These are phyloP conservation scores for Corrigiola litoralis DNA, from an alignment of 179 eudicot genomes.

Conservation along the genomic window DNA sequence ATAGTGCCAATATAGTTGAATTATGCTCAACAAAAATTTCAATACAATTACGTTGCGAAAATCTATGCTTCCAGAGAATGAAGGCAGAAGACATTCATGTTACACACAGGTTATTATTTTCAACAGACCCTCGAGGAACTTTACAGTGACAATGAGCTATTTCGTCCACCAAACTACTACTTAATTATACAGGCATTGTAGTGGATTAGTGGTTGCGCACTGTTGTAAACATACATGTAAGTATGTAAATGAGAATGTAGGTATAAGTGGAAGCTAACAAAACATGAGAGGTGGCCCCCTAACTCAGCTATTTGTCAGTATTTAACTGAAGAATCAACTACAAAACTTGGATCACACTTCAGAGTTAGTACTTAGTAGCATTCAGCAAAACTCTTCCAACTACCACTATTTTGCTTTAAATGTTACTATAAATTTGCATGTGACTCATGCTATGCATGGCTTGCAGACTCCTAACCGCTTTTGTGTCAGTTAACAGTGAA, in stretches of 20 bases:
- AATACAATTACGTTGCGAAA: too few species aligned
- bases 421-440: slow-evolving; percentile 1
- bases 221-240: neutral
- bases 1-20: too few species aligned
- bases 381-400: neutral
- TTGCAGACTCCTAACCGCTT: neutral
- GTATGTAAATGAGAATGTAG: neutral
- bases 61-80: too few species aligned
- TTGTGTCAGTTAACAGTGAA: neutral
- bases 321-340: slow-evolving; percentile 15
- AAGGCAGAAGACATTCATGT: too few species aligned
- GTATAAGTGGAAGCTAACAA: slow-evolving; percentile 6
- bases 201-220: slow-evolving; percentile 5
- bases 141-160: too few species aligned
- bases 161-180: neutral
- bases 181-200: neutral
- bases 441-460: neutral
- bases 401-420: neutral
- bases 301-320: slow-evolving; percentile 6
- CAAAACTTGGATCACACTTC: slow-evolving; percentile 22
- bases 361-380: neutral
- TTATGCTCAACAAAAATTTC: too few species aligned
- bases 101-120: too few species aligned
- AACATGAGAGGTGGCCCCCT: slow-evolving; percentile 1
- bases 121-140: too few species aligned